These are phyloP conservation scores for Aegilops sharonensis DNA, from an alignment of 176 grass and related monocot species.

Conservation along the genomic window DNA sequence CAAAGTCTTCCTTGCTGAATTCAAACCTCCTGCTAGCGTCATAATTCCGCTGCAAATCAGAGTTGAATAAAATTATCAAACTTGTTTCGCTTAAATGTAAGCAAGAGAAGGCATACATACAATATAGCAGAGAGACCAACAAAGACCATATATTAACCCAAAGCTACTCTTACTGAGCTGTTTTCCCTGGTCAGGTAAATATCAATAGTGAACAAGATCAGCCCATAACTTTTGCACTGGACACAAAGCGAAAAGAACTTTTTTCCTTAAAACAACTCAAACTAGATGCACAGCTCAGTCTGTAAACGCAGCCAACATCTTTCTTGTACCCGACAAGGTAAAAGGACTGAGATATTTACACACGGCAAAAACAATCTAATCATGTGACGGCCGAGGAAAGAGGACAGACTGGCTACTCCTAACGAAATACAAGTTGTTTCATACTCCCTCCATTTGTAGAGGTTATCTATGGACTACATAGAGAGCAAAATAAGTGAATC, in stretches of 20 bases:
- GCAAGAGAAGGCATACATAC: not conserved
- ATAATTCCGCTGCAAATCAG: not conserved
- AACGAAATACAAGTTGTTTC: not conserved
- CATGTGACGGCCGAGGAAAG: not conserved
- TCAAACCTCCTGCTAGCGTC: too few relatives aligned
- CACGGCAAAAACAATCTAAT: not conserved
- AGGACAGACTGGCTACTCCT: not conserved
- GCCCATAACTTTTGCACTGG: not conserved
- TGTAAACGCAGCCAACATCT: too few relatives aligned
- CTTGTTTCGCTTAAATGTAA: not conserved
- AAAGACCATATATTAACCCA: not conserved
- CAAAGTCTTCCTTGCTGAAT: not conserved
- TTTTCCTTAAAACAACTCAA: not conserved
- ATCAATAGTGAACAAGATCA: not conserved
- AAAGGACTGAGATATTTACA: not conserved
- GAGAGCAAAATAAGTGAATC: too few relatives aligned
- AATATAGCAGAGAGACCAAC: not conserved
- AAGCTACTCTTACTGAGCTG: not conserved
- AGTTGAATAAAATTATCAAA: conserved; percentile 7
- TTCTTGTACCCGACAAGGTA: not conserved
- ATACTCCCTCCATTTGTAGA: too few relatives aligned
- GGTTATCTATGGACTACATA: too few relatives aligned
- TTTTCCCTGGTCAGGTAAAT: not conserved
- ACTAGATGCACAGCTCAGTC: not conserved
- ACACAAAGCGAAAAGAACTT: not conserved